These are phyloP conservation scores for Pestalotiopsis sp. DNA, from an alignment of 2,329 filamentous ascomycete genomes.

Conservation along the genomic window DNA sequence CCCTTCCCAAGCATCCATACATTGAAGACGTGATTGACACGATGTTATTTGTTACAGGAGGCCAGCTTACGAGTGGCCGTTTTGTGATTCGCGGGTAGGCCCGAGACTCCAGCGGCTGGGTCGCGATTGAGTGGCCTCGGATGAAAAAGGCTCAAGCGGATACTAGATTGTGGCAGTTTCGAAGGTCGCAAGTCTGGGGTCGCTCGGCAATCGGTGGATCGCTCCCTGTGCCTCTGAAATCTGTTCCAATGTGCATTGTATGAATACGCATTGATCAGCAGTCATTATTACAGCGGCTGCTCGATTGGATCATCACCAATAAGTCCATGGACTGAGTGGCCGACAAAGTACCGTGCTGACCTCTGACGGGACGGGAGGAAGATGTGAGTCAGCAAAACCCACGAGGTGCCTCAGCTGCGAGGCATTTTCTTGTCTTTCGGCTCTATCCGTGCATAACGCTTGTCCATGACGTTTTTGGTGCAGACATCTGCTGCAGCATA, in stretches of 20 bases:
- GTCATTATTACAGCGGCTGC: not conserved
- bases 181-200: not conserved
- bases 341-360: not conserved
- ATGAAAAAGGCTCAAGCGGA: not conserved
- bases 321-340: too few species aligned
- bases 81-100: constrained; percentile 8
- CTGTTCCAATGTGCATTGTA: not conserved
- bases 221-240: not conserved
- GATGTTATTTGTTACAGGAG: not conserved
- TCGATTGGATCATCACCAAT: not conserved
- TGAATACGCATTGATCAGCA: not conserved
- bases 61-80: not conserved
- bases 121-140: not conserved
- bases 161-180: not conserved
- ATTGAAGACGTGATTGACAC: not conserved
- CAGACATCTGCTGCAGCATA: too few species aligned
- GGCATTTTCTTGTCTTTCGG: not conserved
- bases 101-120: not conserved
- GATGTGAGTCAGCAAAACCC: not conserved
- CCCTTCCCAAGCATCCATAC: not conserved
- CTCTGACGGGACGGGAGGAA: not conserved
- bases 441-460: not conserved
- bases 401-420: not conserved
- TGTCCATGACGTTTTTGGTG: not conserved
- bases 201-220: constrained; percentile 1